Conservation (phyloP, 2,329 filamentous ascomycete genomes). For the Metarhizium brunneum region DNA sequence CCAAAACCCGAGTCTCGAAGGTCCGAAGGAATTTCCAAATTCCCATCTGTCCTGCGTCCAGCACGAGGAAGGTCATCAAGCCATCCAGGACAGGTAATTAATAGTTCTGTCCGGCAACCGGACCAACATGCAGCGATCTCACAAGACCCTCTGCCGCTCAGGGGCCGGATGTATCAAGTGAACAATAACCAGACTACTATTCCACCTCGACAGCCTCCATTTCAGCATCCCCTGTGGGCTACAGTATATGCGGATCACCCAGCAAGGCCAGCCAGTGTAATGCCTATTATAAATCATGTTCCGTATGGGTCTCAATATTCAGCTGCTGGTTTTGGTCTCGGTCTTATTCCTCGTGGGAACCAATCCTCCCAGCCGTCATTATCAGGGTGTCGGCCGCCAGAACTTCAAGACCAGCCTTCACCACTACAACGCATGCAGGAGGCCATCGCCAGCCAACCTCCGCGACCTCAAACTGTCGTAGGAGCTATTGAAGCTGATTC, state of each 20-base stretch:
- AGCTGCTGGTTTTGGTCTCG: neutral
- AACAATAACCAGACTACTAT: neutral
- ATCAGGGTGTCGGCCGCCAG: neutral
- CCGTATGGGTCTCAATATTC: neutral
- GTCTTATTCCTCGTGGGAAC: too few species aligned
- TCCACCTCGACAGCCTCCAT: neutral
- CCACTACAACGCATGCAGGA: neutral
- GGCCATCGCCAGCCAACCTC: neutral
- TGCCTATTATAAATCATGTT: conserved; percentile 4
- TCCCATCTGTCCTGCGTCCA: conserved; percentile 11
- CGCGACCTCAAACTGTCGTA: neutral
- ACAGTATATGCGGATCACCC: neutral
- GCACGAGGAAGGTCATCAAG: conserved; percentile 6
- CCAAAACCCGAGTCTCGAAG: neutral
- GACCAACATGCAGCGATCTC: neutral
- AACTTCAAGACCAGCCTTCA: neutral
- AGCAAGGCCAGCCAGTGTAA: conserved; percentile 6
- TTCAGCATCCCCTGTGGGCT: conserved; percentile 4
- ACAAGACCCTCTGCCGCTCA: too few species aligned
- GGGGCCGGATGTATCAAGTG: neutral
- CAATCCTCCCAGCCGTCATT: neutral
- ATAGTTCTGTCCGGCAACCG: neutral
- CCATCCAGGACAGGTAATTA: neutral
- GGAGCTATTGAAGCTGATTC: neutral
- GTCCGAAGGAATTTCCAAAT: conserved; percentile 3